Evolutionary conservation across 2,329 filamentous ascomycete species (phyloP), one percentile per base, ranked within the genome.

Genomic region (Penicillium sp.): DNA sequence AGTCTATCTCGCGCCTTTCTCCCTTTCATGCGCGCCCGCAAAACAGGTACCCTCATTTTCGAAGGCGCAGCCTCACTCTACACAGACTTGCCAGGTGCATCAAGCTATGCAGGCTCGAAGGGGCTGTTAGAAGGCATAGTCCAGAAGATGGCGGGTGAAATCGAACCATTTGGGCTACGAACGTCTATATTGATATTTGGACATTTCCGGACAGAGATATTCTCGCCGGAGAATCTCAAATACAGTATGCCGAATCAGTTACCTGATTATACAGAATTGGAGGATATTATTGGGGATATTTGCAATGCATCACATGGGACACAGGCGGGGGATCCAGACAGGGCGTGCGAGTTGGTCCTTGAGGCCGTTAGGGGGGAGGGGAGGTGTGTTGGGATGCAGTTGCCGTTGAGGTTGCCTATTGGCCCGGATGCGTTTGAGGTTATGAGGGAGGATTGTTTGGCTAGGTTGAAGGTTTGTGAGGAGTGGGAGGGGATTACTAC

Each of bases 301-400:
- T 9, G 25, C 16, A 29, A 16, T 6, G 23, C 10, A 26, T 37
- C 21, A 2, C 11, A 43, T 10, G 37, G 50, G 26, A 52, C 35
- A 16, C 37, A 52, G 50, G 23, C 35, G 10, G 39, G 50, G 25
- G 37, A 52, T 52, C 50, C 50, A 10, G 3, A 10, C n/a, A 45
- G 43, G 50, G 50, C 37, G 4, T 39, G 33, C 45, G 19, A 23
- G 19, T 33, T 52, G 10, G 29, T 44, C 25, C 27, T 52, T 45
- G 37, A 52, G 16, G 50, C 50, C 31, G 50, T 52, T 21, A 26
- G 50, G 23, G 39, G 50, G 11, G 50, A 52, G 27, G 39, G 46
- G 7, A 14, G 11, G 13, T 49, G 46, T 25, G 27, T 7, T 13
- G 46, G 46, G 19, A 33, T 23, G 26, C 10, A 44, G 14, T 43